A percentile compares a stretch with the other conserved stretches of the same genome.
Conservation (phyloP, 768 basidiomycete species). For the Mycena alexandri region DNA sequence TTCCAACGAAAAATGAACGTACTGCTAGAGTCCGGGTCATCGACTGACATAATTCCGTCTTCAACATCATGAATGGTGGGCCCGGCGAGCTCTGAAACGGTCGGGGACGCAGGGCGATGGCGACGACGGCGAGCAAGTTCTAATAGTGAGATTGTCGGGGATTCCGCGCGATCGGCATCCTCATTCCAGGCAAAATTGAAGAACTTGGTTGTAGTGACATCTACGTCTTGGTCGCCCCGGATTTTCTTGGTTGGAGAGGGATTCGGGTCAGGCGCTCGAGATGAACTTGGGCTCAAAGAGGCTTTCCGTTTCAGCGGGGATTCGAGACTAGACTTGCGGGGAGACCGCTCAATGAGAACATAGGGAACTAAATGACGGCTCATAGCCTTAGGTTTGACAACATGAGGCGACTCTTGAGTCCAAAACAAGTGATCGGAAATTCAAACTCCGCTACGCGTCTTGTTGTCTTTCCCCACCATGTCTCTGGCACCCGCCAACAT, state of each 20-base stretch:
- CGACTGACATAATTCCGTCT: background rate
- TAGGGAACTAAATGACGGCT: background rate
- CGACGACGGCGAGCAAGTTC: too few relatives aligned
- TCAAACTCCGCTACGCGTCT: constrained; percentile 41
- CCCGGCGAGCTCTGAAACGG: constrained; percentile 18
- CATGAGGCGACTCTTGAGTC: constrained; percentile 8
- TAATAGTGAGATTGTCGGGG: constrained; percentile 8
- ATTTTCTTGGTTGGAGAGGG: constrained; percentile 25
- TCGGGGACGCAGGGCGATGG: constrained; percentile 8
- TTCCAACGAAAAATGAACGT: background rate
- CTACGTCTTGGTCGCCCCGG: constrained; percentile 13
- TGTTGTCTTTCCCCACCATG: constrained; percentile 61
- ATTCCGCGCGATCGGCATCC: background rate
- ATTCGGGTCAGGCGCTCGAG: constrained; percentile 22
- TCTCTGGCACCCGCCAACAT: constrained; percentile 72
- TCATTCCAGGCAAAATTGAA: background rate
- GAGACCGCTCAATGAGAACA: constrained; percentile 1
- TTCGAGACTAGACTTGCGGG: too few relatives aligned
- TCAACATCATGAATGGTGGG: background rate
- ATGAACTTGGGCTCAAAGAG: background rate
- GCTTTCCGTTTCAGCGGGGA: constrained; percentile 21
- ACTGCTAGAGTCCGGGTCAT: background rate
- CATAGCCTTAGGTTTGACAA: background rate
- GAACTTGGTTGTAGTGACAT: constrained; percentile 22
- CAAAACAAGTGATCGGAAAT: constrained; percentile 39